These are phyloP conservation scores for Lentinula edodes DNA, from an alignment of 768 basidiomycete species.

Conservation along the genomic window DNA sequence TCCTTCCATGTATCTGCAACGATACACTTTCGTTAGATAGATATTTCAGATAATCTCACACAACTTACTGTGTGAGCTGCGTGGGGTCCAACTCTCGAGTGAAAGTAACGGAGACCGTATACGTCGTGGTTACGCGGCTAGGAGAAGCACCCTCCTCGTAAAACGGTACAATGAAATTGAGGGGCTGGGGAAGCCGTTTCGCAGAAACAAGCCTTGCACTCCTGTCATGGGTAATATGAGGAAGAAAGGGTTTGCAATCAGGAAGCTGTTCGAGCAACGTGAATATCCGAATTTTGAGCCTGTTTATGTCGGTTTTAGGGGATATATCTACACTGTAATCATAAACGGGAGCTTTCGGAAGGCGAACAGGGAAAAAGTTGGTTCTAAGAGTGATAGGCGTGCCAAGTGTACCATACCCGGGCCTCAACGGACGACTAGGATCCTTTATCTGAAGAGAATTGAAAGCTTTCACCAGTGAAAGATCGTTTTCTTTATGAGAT, in stretches of 20 bases:
- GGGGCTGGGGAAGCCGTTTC: conserved; percentile 36
- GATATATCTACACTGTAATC: conserved; percentile 53
- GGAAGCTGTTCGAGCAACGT: conserved; percentile 43
- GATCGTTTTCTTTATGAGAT: conserved; percentile 20
- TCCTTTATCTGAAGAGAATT: conserved; percentile 22
- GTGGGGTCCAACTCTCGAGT: conserved; percentile 31
- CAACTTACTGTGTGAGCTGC: conserved; percentile 25
- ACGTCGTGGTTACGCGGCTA: conserved; percentile 30
- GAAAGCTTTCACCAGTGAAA: conserved; percentile 34
- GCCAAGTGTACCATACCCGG: conserved; percentile 52
- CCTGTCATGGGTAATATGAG: conserved; percentile 49
- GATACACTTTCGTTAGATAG: neutral
- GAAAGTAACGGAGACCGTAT: conserved; percentile 36
- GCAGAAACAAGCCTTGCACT: conserved; percentile 43
- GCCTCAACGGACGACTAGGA: conserved; percentile 42
- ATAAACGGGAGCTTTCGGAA: conserved; percentile 42
- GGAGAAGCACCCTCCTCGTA: conserved; percentile 37
- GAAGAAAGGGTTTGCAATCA: conserved; percentile 25
- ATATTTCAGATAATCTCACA: neutral
- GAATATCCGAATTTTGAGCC: conserved; percentile 47
- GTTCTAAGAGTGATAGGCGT: conserved; percentile 44
- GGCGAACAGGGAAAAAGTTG: conserved; percentile 55
- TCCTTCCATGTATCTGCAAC: conserved; percentile 48
- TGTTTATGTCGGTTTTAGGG: conserved; percentile 39
- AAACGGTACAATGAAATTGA: conserved; percentile 34